Evolutionary conservation across 1,284 basidiomycete species (phyloP).

Genomic region (Kwoniella shivajii): DNA sequence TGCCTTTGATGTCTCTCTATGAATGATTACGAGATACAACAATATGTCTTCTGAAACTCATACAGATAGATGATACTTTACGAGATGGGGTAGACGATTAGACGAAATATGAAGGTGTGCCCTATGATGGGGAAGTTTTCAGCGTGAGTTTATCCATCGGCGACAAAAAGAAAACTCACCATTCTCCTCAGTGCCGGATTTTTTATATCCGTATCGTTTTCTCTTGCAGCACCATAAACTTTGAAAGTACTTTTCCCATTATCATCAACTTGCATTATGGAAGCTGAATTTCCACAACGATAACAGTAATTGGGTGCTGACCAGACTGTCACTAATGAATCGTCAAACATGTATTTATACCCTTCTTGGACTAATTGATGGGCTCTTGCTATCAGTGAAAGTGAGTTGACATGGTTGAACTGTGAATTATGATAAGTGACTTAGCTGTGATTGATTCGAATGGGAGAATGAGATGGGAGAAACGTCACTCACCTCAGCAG

Average conservation of each 20-base stretch:
- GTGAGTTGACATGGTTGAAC: constrained; percentile 90
- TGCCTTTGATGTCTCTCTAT: no score
- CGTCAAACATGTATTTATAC: constrained; percentile 97
- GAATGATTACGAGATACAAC: no score
- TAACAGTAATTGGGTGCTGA: constrained; percentile 96
- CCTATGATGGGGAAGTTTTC: constrained; percentile 17
- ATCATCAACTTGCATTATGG: constrained; percentile 65
- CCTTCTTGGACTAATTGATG: constrained; percentile 97
- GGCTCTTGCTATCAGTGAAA: constrained; percentile 83
- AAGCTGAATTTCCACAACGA: constrained; percentile 77
- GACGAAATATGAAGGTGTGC: constrained; percentile 50
- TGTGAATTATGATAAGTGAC: constrained; percentile 39
- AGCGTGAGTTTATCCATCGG: neutral
- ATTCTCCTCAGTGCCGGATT: constrained; percentile 51
- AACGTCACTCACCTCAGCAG: constrained; percentile 66
- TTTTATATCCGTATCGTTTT: constrained; percentile 73
- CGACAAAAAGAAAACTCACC: constrained; percentile 26
- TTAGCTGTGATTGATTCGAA: neutral
- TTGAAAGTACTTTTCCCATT: constrained; percentile 68
- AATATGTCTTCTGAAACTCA: neutral
- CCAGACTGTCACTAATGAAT: constrained; percentile 95
- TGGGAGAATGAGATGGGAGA: neutral
- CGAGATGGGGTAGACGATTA: constrained; percentile 8
- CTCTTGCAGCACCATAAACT: constrained; percentile 78
- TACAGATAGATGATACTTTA: neutral